These are phyloP conservation scores for Auricularia cornea DNA, from an alignment of 768 basidiomycete genomes.

Conservation along the genomic window DNA sequence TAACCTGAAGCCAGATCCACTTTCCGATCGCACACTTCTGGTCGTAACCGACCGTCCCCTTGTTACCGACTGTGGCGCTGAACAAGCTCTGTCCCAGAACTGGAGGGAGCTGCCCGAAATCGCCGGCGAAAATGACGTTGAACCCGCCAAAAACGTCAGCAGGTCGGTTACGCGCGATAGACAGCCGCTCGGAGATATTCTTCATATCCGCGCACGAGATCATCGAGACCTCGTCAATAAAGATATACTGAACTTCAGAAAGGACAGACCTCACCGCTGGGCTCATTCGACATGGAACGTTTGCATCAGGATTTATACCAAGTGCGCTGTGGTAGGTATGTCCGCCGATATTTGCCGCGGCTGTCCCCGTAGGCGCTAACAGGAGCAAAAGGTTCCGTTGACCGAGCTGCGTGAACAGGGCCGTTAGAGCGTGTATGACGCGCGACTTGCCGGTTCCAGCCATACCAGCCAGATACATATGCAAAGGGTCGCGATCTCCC, in stretches of 20 bases:
- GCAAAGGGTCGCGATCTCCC: slow-evolving; percentile 3
- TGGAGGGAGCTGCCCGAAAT: slow-evolving; percentile 38
- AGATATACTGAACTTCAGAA: slow-evolving; percentile 27
- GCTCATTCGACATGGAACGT: slow-evolving; percentile 5
- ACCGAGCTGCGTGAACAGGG: slow-evolving; percentile 8
- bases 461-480: slow-evolving; percentile 18
- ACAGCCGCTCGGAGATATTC: slow-evolving; percentile 17
- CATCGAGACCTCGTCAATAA: slow-evolving; percentile 40
- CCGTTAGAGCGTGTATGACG: slow-evolving; percentile 10
- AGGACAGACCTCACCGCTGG: slow-evolving; percentile 13
- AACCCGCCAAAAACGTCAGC: slow-evolving; percentile 29
- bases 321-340: slow-evolving; percentile 16
- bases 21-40: background rate
- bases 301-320: background rate
- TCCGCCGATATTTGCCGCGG: slow-evolving; percentile 13
- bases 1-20: slow-evolving; percentile 38
- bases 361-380: slow-evolving; percentile 17
- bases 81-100: background rate
- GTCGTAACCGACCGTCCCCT: background rate
- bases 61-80: background rate
- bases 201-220: slow-evolving; percentile 22
- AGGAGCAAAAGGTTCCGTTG: slow-evolving; percentile 7
- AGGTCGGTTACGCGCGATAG: slow-evolving; percentile 8
- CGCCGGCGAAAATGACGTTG: slow-evolving; percentile 39
- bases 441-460: slow-evolving; percentile 17